Conservation (phyloP, 306 rosid genomes). For the Macrotyloma uniflorum region DNA sequence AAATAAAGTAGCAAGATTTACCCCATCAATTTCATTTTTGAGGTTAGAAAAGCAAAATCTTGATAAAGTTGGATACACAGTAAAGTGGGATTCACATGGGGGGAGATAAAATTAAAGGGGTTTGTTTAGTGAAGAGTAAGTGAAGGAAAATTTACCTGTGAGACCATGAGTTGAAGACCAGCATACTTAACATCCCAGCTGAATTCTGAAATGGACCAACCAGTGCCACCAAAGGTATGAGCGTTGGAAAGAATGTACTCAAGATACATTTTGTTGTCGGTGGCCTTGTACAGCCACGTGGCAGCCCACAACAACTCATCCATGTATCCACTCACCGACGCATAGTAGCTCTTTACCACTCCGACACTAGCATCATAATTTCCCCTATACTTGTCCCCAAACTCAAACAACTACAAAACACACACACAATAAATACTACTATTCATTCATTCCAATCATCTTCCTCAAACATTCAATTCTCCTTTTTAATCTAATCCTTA, state of each 20-base stretch:
- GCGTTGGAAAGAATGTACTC: slow-evolving; percentile 66
- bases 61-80: slow-evolving; percentile 7
- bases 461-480: no score
- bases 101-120: not conserved
- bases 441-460: not conserved
- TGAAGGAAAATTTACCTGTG: slow-evolving; percentile 59
- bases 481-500: no score
- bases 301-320: slow-evolving; percentile 98
- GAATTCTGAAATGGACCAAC: slow-evolving; percentile 95
- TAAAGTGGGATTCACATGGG: slow-evolving; percentile 26
- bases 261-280: slow-evolving; percentile 76
- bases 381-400: slow-evolving; percentile 85
- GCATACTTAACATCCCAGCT: slow-evolving; percentile 99
- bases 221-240: slow-evolving; percentile 80
- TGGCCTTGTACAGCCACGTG: slow-evolving; percentile 94
- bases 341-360: slow-evolving; percentile 89
- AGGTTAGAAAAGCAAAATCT: slow-evolving; percentile 46
- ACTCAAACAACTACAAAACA: slow-evolving; percentile 70
- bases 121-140: no score
- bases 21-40: slow-evolving; percentile 27
- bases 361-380: slow-evolving; percentile 82
- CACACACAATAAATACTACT: slow-evolving; percentile 9
- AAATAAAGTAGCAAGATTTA: slow-evolving; percentile 12
- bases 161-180: slow-evolving; percentile 81
- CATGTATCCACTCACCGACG: slow-evolving; percentile 98